Evolutionary conservation across 805 yeast species (phyloP).

Genomic region (Hanseniaspora mollemarum): DNA sequence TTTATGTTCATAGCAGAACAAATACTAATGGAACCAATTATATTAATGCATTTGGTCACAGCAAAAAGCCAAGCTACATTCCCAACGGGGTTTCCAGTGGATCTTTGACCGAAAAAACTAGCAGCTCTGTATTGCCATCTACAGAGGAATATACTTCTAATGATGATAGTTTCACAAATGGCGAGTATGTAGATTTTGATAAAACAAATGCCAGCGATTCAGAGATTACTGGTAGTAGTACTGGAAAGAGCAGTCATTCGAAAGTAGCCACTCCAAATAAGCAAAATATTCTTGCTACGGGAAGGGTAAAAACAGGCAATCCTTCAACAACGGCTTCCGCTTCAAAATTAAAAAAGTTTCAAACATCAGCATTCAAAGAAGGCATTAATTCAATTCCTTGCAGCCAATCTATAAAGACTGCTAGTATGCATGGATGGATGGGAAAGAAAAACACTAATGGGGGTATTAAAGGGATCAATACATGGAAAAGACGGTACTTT

Average conservation of each 20-base stretch:
- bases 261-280: background rate
- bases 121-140: background rate
- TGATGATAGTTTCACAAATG: background rate
- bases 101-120: background rate
- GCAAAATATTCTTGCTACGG: no score
- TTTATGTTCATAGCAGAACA: constrained; percentile 36
- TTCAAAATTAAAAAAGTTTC: constrained; percentile 39
- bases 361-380: constrained; percentile 73
- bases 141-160: background rate
- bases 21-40: constrained; percentile 24
- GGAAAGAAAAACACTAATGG: constrained; percentile 43
- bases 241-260: background rate
- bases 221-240: background rate
- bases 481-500: constrained; percentile 80
- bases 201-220: background rate
- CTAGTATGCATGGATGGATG: constrained; percentile 90
- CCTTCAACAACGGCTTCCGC: constrained; percentile 43
- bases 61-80: background rate
- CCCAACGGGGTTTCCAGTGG: background rate
- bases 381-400: constrained; percentile 73
- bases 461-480: constrained; percentile 71
- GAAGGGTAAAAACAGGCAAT: no score
- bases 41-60: background rate
- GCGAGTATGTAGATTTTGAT: constrained; percentile 1
- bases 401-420: constrained; percentile 60